Base-by-base conservation (phyloP, 2,329 filamentous ascomycete genomes). In the Aspergillus novoparasiticus region DNA sequence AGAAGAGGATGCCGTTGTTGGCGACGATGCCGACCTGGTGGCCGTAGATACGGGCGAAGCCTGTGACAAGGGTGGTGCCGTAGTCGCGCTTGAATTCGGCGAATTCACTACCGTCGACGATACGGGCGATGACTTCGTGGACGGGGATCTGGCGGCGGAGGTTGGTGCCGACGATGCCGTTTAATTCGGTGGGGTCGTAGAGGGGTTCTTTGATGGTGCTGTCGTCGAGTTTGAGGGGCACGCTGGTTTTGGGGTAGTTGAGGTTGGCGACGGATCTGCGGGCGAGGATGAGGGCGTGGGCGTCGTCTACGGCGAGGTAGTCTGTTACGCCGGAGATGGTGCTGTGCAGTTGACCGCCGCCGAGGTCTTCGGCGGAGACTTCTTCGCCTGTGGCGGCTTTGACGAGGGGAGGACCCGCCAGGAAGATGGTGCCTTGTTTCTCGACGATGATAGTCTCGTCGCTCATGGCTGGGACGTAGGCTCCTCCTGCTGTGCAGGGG, bases 381-480 rank as follows among this genome's bases (percentile, higher is more conserved):
- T 92, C 89, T 79, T 99, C 94, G 14, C 94, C 95, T 0, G 95
- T 99, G 12, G 94, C 94, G 10, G 95, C 95, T 80, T 97, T 97
- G 66, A 99, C 95, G 1, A 99, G 84, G 0, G 95, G 94, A 21
- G 94, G 94, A 0, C 94, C 95, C 0, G 94, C 94, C 2, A 99
- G 87, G 83, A 98, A 99, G 75, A 99, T 97, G 69, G 96, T 94
- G n/a, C 94, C 94, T 77, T 97, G 94, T 58, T 94, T 90, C 73
- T 93, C 89, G 45, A 98, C 95, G 68, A 99, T 98, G 78, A 99
- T 97, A 75, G 89, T 93, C 84, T 98, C 95, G 76, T 98, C 95
- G 64, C 91, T 94, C 94, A 99, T 98, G 72, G 92, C 93, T 12
- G 94, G 94, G 12, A 98, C 94, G 76, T 99, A 98, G 28, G 94